These are phyloP conservation scores for Ogataea nonfermentans DNA, from an alignment of 805 yeast species.

Conservation along the genomic window DNA sequence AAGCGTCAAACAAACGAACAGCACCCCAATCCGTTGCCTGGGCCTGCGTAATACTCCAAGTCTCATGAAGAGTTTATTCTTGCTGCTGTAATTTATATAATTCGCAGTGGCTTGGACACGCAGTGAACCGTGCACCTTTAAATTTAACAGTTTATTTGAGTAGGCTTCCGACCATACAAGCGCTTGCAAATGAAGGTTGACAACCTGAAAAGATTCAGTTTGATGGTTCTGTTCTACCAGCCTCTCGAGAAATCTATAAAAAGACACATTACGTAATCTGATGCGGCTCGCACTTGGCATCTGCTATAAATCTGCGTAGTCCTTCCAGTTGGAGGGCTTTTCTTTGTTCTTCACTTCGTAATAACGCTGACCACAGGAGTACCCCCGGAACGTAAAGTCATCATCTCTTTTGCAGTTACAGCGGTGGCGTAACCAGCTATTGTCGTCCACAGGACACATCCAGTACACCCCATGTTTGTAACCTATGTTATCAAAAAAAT, in stretches of 20 bases:
- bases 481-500: conserved; percentile 73
- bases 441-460: conserved; percentile 42
- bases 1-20: conserved; percentile 3
- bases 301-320: conserved; percentile 16
- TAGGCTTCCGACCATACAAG: not conserved
- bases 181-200: not conserved
- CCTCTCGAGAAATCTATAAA: not conserved
- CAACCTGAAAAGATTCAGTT: not conserved
- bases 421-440: conserved; percentile 26
- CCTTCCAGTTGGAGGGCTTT: conserved; percentile 32
- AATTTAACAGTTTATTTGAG: not conserved
- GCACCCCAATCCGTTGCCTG: conserved; percentile 1
- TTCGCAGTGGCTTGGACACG: conserved; percentile 5
- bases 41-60: conserved; percentile 13
- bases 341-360: conserved; percentile 27
- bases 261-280: not conserved
- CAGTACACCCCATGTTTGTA: conserved; percentile 57
- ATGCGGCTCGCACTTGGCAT: too few species aligned
- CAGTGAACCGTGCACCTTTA: conserved; percentile 4
- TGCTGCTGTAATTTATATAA: not conserved
- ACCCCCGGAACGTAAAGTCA: conserved; percentile 40
- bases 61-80: conserved; percentile 5
- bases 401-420: conserved; percentile 40
- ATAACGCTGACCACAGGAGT: conserved; percentile 35
- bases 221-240: not conserved